Conservation (phyloP, 371 early-diverging fungal species). For the Saksenaea oblongispora region DNA sequence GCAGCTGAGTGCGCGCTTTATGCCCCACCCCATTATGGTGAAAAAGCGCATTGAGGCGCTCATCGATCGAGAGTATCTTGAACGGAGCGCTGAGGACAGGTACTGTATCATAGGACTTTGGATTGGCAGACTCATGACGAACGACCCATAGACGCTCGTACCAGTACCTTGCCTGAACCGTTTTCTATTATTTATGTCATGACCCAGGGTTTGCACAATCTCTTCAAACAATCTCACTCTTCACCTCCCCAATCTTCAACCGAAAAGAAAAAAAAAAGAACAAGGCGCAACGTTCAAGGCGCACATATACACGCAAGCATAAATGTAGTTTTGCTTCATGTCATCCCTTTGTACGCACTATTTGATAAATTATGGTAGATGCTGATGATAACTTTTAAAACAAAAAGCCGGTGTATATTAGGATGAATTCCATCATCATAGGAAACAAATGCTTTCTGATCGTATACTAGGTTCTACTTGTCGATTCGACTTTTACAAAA, state of each 20-base stretch:
- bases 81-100: conserved; percentile 69
- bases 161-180: conserved; percentile 14
- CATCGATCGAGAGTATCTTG: conserved; percentile 86
- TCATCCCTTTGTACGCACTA: no score
- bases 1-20: conserved; percentile 70
- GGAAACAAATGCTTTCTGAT: no score
- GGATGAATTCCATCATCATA: no score
- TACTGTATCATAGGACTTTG: conserved; percentile 17
- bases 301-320: no score
- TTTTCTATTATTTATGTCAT: neutral
- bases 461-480: no score
- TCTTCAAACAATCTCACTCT: neutral
- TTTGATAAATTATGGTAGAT: no score
- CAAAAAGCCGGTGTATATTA: no score
- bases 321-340: no score
- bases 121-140: neutral
- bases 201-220: neutral
- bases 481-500: no score
- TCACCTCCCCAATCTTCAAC: neutral
- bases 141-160: conserved; percentile 11
- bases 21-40: conserved; percentile 73
- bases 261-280: neutral
- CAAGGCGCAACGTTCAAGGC: no score
- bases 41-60: conserved; percentile 82
- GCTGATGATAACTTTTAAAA: no score